Evolutionary conservation across 2,329 filamentous ascomycete species (phyloP), one percentile per base, ranked within the genome.

Genomic region (Periconia digitata): DNA sequence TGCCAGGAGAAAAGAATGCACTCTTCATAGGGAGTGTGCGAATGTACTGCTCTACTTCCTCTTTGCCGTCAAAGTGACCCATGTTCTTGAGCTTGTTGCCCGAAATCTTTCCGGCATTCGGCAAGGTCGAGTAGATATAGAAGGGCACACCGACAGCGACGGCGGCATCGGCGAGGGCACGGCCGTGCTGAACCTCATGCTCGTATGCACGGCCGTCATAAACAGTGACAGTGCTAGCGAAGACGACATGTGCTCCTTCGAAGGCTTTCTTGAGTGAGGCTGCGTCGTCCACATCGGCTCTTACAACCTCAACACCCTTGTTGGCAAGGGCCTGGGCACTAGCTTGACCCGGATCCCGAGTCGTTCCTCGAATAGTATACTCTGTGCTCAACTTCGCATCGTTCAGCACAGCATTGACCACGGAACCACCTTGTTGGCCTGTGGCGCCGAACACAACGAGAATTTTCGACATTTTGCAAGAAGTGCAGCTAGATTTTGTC

Each of bases 371-470:
- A 38, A 85, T 67, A 6, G 71, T 66, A 72, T 76, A 84, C 35
- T 74, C 64, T 20, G 69, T 60, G 18, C 72, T 73, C 1, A 81
- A 70, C 40, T 74, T 67, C 1, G 77, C 63, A 58, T 73, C 70
- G 18, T 58, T 50, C 7, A 77, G 64, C 24, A 79, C 63, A 36
- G 62, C 57, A 27, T 70, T 62, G 43, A 81, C 75, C 24, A 85
- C 74, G 10, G 78, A 79, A 47, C 80, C 77, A 40, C 83, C 83
- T 66, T 85, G 82, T 41, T 77, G 77, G 49, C 83, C 81, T 16
- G 82, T 85, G 37, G 81, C 78, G 22, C 82, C 82, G 56, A 85
- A 79, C 12, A 85, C 73, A 38, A 77, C 78, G 60, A 84, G 73
- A 57, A 80, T 69, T 56, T 77, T 79, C 6, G 51, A 20, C 49